Conservation (phyloP, 2,329 filamentous ascomycete species). For the Xylariaceae sp. region DNA sequence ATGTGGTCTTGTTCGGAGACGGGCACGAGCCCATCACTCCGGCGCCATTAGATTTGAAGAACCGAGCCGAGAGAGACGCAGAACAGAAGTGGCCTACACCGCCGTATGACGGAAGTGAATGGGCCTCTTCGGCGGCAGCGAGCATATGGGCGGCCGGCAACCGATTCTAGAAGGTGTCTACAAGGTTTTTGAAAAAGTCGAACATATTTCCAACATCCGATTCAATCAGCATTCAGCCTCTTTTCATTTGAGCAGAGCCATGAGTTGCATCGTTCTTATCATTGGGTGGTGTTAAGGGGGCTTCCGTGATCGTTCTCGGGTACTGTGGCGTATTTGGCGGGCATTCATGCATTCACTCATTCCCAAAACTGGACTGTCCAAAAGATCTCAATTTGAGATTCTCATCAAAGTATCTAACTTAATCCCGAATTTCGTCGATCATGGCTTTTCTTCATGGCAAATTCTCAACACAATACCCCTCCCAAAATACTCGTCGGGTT, state of each 20-base stretch:
- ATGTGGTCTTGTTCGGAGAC: slow-evolving; percentile 67
- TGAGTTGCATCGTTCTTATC: slow-evolving; percentile 27
- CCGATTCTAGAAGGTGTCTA: slow-evolving; percentile 42
- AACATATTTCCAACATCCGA: neutral
- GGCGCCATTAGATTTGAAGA: slow-evolving; percentile 65
- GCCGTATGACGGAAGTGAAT: slow-evolving; percentile 89
- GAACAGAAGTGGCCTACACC: slow-evolving; percentile 86
- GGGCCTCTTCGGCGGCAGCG: slow-evolving; percentile 76
- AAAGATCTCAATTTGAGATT: slow-evolving; percentile 25
- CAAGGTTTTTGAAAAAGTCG: slow-evolving; percentile 1
- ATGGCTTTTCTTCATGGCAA: slow-evolving; percentile 24
- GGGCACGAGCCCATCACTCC: slow-evolving; percentile 56
- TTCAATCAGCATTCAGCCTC: neutral
- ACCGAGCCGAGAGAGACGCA: slow-evolving; percentile 40
- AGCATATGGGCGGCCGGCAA: slow-evolving; percentile 72
- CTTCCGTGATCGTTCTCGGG: slow-evolving; percentile 19
- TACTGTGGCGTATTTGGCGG: slow-evolving; percentile 19
- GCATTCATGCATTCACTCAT: slow-evolving; percentile 29
- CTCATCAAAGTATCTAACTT: slow-evolving; percentile 18
- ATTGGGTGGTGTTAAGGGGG: slow-evolving; percentile 33
- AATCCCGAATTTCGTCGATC: slow-evolving; percentile 22
- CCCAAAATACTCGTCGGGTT: slow-evolving; percentile 16
- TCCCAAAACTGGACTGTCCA: slow-evolving; percentile 21
- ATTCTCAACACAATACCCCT: slow-evolving; percentile 29
- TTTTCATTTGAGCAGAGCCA: neutral